Conservation (phyloP, 164 flowering plant species). For the Malania oleifera region DNA sequence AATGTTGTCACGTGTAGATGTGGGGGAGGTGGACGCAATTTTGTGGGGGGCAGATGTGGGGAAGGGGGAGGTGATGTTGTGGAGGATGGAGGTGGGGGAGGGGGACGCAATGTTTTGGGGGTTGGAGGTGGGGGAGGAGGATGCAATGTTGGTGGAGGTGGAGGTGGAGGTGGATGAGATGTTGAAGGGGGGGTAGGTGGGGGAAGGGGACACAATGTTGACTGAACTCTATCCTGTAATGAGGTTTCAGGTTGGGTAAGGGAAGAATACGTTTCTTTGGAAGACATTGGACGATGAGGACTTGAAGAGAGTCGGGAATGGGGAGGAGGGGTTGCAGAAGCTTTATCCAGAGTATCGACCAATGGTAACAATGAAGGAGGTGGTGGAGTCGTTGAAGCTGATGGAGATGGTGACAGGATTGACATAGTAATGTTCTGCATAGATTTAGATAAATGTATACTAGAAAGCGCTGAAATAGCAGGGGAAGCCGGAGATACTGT, state of each 20-base stretch:
- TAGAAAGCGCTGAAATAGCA: slow-evolving; percentile 15
- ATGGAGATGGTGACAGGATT: slow-evolving; percentile 14
- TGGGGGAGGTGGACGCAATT: slow-evolving; percentile 20
- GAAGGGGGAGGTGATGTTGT: not conserved
- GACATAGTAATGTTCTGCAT: slow-evolving; percentile 11
- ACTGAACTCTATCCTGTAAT: slow-evolving; percentile 4
- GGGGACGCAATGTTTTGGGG: too few species aligned
- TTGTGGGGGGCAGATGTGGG: slow-evolving; percentile 19
- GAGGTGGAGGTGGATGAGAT: too few species aligned
- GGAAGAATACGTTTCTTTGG: not conserved
- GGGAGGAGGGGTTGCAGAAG: slow-evolving; percentile 9
- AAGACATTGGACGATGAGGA: not conserved
- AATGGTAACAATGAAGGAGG: slow-evolving; percentile 13
- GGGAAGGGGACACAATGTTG: not conserved
- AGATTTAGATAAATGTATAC: slow-evolving; percentile 11
- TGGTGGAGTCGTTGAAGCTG: slow-evolving; percentile 14
- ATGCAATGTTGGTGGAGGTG: slow-evolving; percentile 15
- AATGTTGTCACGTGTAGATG: too few species aligned
- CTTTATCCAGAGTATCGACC: slow-evolving; percentile 1
- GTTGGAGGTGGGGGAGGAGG: slow-evolving; percentile 9
- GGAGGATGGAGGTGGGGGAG: slow-evolving; percentile 19
- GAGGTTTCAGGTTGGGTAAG: slow-evolving; percentile 9
- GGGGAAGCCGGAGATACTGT: slow-evolving; percentile 16
- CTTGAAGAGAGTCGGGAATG: slow-evolving; percentile 8
- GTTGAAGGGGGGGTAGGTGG: slow-evolving; percentile 8